These are phyloP conservation scores for Solanum commersonii DNA, from an alignment of 257 asterid species.

Conservation along the genomic window DNA sequence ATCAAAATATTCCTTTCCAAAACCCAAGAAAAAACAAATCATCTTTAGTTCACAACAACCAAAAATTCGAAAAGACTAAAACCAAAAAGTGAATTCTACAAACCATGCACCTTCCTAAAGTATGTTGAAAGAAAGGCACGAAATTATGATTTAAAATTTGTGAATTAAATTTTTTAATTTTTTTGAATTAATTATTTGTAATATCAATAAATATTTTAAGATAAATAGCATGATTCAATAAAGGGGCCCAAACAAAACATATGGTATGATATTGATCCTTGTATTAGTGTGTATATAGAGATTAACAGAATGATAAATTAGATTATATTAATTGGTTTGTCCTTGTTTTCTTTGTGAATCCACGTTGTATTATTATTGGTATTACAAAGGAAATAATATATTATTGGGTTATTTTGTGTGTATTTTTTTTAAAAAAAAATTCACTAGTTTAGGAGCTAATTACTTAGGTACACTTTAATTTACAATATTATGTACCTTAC, in stretches of 20 bases:
- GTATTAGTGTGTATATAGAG: not conserved
- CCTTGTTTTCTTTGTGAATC: not conserved
- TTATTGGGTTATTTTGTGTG: not conserved
- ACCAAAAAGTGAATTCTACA: not conserved
- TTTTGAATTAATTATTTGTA: not conserved
- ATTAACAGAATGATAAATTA: not conserved
- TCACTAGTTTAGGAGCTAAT: no score
- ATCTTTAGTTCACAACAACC: not conserved
- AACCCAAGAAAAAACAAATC: not conserved
- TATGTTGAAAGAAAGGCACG: not conserved
- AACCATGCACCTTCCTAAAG: not conserved
- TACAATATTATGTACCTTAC: no score
- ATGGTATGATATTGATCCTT: not conserved
- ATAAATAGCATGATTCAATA: no score
- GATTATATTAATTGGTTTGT: not conserved
- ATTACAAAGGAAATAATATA: not conserved
- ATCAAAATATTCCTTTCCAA: not conserved
- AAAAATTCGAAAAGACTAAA: not conserved
- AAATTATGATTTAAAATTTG: not conserved
- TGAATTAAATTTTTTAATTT: no score
- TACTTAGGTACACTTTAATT: no score
- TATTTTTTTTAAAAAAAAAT: no score
- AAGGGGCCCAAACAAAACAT: not conserved
- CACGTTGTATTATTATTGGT: not conserved
- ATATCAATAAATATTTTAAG: no score